A percentile compares a stretch with the other conserved stretches of the same genome.
These are phyloP conservation scores for Penicillium crystallinum DNA, from an alignment of 495 filamentous ascomycete species.

Conservation along the genomic window DNA sequence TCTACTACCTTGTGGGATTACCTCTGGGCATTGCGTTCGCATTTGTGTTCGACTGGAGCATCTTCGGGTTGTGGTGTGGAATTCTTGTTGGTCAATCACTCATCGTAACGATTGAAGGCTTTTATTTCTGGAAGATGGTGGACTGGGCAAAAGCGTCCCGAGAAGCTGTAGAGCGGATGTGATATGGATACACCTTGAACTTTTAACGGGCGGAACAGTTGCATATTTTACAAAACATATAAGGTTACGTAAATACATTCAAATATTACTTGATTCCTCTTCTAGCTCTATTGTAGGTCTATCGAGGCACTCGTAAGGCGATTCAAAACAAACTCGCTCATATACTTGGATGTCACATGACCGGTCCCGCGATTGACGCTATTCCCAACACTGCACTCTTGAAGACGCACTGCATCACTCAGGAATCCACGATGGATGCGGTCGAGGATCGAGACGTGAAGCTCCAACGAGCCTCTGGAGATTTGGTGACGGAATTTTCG, in stretches of 20 bases:
- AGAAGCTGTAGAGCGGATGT: conserved; percentile 4
- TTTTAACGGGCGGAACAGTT: neutral
- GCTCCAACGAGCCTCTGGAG: conserved; percentile 64
- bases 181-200: neutral
- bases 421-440: conserved; percentile 39
- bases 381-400: conserved; percentile 15
- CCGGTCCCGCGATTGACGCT: conserved; percentile 22
- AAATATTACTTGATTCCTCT: neutral
- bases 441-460: conserved; percentile 63
- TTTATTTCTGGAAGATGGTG: conserved; percentile 11
- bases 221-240: neutral
- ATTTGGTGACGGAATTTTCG: conserved; percentile 62
- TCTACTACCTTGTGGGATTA: conserved; percentile 15
- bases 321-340: neutral
- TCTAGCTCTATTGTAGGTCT: neutral
- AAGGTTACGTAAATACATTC: neutral
- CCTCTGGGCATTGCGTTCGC: conserved; percentile 16
- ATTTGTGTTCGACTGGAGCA: conserved; percentile 18
- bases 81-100: conserved; percentile 10
- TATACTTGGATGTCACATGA: conserved; percentile 19
- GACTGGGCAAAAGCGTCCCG: conserved; percentile 12
- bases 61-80: conserved; percentile 23
- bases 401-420: conserved; percentile 1
- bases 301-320: neutral
- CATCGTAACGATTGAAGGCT: conserved; percentile 5